Evolutionary conservation across 2,329 filamentous ascomycete genomes (phyloP).

Genomic region (Claviceps spartinae): DNA sequence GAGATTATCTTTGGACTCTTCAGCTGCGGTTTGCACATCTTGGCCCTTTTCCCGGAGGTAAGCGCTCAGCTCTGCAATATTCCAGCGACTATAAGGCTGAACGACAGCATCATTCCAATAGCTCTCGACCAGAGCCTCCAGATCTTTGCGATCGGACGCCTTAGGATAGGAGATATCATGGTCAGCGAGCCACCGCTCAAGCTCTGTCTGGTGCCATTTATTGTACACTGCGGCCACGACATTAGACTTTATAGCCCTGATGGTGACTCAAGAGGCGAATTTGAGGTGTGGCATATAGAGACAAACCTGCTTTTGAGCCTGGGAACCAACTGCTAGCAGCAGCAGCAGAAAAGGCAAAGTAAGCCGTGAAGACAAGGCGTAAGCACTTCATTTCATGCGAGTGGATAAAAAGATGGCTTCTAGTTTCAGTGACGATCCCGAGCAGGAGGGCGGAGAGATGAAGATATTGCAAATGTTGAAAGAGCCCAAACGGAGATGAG

Average conservation of each 20-base stretch:
- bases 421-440: neutral
- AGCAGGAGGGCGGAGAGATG: neutral
- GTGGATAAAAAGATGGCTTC: neutral
- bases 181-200: slow-evolving; percentile 92
- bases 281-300: neutral
- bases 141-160: slow-evolving; percentile 80
- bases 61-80: slow-evolving; percentile 49
- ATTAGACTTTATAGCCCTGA: neutral
- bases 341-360: slow-evolving; percentile 56
- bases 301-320: slow-evolving; percentile 60
- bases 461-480: neutral
- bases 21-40: slow-evolving; percentile 52
- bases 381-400: slow-evolving; percentile 67
- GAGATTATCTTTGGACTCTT: slow-evolving; percentile 55
- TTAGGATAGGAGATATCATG: slow-evolving; percentile 84
- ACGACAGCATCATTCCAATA: slow-evolving; percentile 77
- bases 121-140: slow-evolving; percentile 78
- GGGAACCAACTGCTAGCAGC: slow-evolving; percentile 71
- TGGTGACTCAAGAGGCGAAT: no score
- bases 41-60: slow-evolving; percentile 62
- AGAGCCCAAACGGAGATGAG: neutral
- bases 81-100: slow-evolving; percentile 65
- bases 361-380: slow-evolving; percentile 53
- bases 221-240: slow-evolving; percentile 59
- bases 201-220: slow-evolving; percentile 96